Evolutionary conservation across 305 asterid species (phyloP), one percentile per base, ranked within the genome.

Genomic region (Fraxinus ornus): DNA sequence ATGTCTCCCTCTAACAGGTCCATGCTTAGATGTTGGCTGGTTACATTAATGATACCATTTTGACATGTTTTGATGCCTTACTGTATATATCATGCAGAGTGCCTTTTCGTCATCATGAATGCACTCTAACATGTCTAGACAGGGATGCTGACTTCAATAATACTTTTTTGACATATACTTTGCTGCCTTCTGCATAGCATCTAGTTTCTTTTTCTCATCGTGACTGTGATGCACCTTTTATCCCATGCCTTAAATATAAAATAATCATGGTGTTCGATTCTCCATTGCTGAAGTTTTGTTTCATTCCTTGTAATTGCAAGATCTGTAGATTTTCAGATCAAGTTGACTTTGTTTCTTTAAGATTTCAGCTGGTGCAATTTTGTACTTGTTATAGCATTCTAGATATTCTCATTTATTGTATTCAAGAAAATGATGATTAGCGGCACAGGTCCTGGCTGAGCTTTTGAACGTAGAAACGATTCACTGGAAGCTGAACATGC

Each of bases 401-500:
- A 73, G 28, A 72, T 64, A 41, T 79, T 83, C 12, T n/a, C 28
- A 75, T 47, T 7, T 76, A 77, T 0, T 64, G 37, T 76, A 64
- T 83, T 73, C 79, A 83, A 84, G 86, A 84, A 84, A 86, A 79
- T 93, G 87, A 88, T 85, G 68, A 55, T 66, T 76, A 47, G 70
- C 32, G 85, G 83, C 72, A 73, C 94, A 95, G 97, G 97, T 85
- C 52, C 82, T 93, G 79, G 90, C 91, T 80, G 86, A 89, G 82
- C 84, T 78, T 52, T 84, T 90, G 82, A 85, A 86, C 49, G 86
- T 6, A 62, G 94, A 92, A 84, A 86, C 93, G 8, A 91, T 92
- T 80, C 70, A 36, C 13, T 93, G 97, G 95, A 92, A 88, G 90
- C 91, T 93, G 84, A 86, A 86, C 83, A 84, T 93, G 88, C 91